A percentile compares a stretch with the other conserved stretches of the same genome.
Evolutionary conservation across 1,139 yeast species (phyloP).

Genomic region (Suhomyces yuchorum): DNA sequence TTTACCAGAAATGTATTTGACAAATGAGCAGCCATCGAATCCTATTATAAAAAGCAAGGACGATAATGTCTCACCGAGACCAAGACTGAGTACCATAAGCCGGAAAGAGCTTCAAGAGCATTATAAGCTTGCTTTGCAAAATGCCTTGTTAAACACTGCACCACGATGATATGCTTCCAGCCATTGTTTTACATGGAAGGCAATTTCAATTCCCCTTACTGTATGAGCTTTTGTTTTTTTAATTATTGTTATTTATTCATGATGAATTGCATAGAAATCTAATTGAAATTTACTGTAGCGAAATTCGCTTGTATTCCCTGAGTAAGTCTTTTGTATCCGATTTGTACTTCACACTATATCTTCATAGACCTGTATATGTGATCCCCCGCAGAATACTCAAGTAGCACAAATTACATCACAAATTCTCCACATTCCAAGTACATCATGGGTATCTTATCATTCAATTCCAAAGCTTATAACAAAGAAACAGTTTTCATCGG

Average conservation of each 20-base stretch:
- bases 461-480: conserved; percentile 26
- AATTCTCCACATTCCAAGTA: not conserved
- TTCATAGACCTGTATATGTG: not conserved
- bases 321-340: too few relatives aligned
- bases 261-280: not conserved
- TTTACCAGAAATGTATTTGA: conserved; percentile 8
- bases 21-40: not conserved
- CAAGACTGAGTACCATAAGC: conserved; percentile 10
- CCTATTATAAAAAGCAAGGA: conserved; percentile 7
- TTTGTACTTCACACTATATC: too few relatives aligned
- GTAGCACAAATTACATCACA: not conserved
- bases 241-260: not conserved
- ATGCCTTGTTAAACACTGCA: conserved; percentile 14
- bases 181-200: not conserved
- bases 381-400: not conserved
- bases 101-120: conserved; percentile 13
- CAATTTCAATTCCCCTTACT: not conserved
- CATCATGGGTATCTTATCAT: conserved; percentile 12
- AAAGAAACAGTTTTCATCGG: conserved; percentile 31
- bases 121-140: conserved; percentile 14
- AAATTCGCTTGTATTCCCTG: too few relatives aligned
- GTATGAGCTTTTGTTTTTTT: not conserved
- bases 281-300: not conserved
- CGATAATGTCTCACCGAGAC: not conserved
- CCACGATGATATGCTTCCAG: not conserved